Conservation (phyloP, 805 yeast species). For the Yamadazyma phyllophila region DNA sequence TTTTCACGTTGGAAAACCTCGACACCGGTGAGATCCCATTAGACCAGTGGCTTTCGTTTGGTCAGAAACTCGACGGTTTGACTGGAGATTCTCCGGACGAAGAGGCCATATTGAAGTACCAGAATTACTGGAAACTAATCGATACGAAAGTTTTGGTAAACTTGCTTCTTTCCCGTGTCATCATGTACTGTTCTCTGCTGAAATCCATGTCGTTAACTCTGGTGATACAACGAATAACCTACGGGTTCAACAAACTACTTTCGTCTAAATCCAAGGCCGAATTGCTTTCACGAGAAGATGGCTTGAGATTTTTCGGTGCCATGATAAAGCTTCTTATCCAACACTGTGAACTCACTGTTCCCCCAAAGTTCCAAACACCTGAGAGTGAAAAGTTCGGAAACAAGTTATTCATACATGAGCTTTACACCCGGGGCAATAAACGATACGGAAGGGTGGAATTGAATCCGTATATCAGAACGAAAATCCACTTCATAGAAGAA, state of each 20-base stretch:
- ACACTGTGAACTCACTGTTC: slow-evolving; percentile 7
- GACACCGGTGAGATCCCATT: neutral
- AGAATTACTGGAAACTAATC: slow-evolving; percentile 6
- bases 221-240: neutral
- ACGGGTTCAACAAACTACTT: slow-evolving; percentile 1
- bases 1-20: neutral
- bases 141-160: slow-evolving; percentile 1
- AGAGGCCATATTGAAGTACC: slow-evolving; percentile 3
- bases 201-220: neutral
- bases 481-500: slow-evolving; percentile 13
- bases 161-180: slow-evolving; percentile 1
- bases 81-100: slow-evolving; percentile 2
- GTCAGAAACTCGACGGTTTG: neutral
- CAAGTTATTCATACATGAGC: slow-evolving; percentile 11
- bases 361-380: slow-evolving; percentile 2
- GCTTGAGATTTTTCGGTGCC: slow-evolving; percentile 7
- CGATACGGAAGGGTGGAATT: slow-evolving; percentile 20
- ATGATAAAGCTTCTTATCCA: slow-evolving; percentile 9
- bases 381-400: slow-evolving; percentile 5
- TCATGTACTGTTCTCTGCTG: neutral
- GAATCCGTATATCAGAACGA: slow-evolving; percentile 22
- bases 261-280: neutral
- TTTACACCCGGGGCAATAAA: slow-evolving; percentile 1
- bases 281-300: slow-evolving; percentile 7
- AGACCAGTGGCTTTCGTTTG: slow-evolving; percentile 5